Percentiles rank a stretch among this genome's conserved stretches.
phyloP scores from a whole-genome alignment of 1,284 basidiomycete genomes.

The Inonotus hispidus region DNA sequence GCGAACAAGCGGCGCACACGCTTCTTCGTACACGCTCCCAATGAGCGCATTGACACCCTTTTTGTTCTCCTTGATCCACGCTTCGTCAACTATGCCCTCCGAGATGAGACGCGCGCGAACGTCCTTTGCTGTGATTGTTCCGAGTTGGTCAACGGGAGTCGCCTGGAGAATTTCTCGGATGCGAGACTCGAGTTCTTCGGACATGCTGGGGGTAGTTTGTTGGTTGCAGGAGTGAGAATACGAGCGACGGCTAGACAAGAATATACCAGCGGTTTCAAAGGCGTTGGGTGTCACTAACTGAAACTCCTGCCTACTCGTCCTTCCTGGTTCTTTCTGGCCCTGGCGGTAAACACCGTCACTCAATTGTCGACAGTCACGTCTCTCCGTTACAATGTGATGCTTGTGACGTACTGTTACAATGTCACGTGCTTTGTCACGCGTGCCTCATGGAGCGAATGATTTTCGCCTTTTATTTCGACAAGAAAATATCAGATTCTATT shows the following conservation, averaged over 20 bases:
- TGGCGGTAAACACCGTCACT: too few relatives aligned
- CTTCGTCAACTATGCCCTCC: constrained; percentile 43
- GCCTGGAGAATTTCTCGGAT: constrained; percentile 63
- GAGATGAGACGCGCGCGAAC: constrained; percentile 61
- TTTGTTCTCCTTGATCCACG: constrained; percentile 54
- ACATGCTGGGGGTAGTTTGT: constrained; percentile 22
- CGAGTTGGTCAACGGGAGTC: constrained; percentile 58
- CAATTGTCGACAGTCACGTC: neutral
- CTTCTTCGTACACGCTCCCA: constrained; percentile 49
- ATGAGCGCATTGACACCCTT: constrained; percentile 56
- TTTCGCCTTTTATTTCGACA: too few relatives aligned
- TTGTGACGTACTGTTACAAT: too few relatives aligned
- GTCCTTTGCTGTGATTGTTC: constrained; percentile 72
- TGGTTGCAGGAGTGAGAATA: neutral
- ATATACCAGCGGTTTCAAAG: too few relatives aligned
- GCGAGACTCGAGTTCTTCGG: constrained; percentile 43
- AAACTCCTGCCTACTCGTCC: too few relatives aligned
- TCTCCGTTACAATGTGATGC: too few relatives aligned
- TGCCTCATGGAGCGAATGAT: too few relatives aligned
- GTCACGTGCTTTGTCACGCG: too few relatives aligned
- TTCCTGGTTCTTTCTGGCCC: too few relatives aligned
- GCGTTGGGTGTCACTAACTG: too few relatives aligned
- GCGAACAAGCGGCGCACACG: constrained; percentile 32
- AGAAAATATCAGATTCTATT: too few relatives aligned
- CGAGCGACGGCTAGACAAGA: too few relatives aligned